Percentiles rank a stretch among this genome's conserved stretches.
Conservation (phyloP, 768 basidiomycete genomes). For the Chalciporus pseudorubinellus region DNA sequence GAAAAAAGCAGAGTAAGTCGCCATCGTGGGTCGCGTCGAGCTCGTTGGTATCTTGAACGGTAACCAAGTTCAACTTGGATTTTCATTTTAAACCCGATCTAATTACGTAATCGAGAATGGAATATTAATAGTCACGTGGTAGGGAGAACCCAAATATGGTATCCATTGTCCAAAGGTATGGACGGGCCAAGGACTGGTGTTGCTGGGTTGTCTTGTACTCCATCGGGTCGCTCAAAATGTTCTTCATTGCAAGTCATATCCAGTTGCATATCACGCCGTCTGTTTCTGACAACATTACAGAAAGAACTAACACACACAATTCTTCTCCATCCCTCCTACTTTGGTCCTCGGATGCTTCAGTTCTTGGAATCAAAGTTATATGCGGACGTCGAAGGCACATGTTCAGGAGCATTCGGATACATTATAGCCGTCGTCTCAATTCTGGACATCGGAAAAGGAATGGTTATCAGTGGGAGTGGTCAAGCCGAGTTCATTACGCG, state of each 20-base stretch:
- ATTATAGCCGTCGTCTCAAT: slow-evolving; percentile 92
- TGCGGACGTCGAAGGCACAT: slow-evolving; percentile 95
- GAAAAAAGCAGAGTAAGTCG: slow-evolving; percentile 64
- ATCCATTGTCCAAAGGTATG: not conserved
- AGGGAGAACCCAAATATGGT: not conserved
- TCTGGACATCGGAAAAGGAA: slow-evolving; percentile 87
- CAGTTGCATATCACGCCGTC: not conserved
- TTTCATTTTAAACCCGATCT: slow-evolving; percentile 9
- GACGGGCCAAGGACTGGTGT: not conserved
- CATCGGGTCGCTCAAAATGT: slow-evolving; percentile 40
- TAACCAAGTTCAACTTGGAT: slow-evolving; percentile 17
- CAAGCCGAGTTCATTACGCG: slow-evolving; percentile 95
- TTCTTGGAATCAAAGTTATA: slow-evolving; percentile 93
- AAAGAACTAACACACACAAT: slow-evolving; percentile 98
- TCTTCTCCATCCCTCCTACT: slow-evolving; percentile 96
- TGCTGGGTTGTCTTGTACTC: too few relatives aligned
- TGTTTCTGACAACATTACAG: slow-evolving; percentile 41
- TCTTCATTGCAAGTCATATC: slow-evolving; percentile 61
- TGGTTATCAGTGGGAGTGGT: slow-evolving; percentile 87
- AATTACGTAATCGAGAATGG: slow-evolving; percentile 18
- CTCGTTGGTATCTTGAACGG: not conserved
- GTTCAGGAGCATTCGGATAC: slow-evolving; percentile 92
- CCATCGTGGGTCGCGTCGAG: slow-evolving; percentile 27
- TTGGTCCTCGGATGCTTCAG: slow-evolving; percentile 92
- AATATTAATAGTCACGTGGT: slow-evolving; percentile 19